Evolutionary conservation across 495 filamentous ascomycete species (phyloP).

Genomic region (Cercophora sp.): DNA sequence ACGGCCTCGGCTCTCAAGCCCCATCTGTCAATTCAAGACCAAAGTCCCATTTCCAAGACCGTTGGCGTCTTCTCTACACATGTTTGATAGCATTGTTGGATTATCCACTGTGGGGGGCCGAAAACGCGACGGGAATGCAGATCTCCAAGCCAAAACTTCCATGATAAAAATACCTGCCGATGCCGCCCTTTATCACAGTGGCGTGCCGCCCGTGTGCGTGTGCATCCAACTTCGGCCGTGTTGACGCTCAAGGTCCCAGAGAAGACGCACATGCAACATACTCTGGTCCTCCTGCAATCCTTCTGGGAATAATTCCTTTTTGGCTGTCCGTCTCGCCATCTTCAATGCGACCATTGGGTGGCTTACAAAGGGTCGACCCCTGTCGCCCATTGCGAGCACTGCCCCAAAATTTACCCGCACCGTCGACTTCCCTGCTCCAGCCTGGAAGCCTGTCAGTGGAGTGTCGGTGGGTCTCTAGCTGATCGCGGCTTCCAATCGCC

Average conservation of each 20-base stretch:
- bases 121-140: not conserved
- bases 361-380: not conserved
- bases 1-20: not conserved
- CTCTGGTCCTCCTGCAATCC: not conserved
- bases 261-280: not conserved
- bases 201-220: not conserved
- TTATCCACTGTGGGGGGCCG: no score
- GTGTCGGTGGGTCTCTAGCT: conserved; percentile 3
- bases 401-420: not conserved
- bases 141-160: not conserved
- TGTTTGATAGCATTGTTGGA: no score
- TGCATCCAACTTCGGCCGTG: not conserved
- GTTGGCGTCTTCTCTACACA: no score
- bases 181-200: not conserved
- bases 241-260: not conserved
- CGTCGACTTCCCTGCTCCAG: not conserved
- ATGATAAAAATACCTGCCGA: conserved; percentile 2
- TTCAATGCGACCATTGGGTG: conserved; percentile 1
- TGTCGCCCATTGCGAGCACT: not conserved
- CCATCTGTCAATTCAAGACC: not conserved
- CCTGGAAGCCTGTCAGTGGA: not conserved
- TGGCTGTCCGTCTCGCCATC: not conserved
- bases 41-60: not conserved
- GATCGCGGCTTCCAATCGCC: conserved; percentile 4
- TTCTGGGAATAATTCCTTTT: not conserved